These are phyloP conservation scores for Salix purpurea DNA, from an alignment of 345 rosid genomes.

Conservation along the genomic window DNA sequence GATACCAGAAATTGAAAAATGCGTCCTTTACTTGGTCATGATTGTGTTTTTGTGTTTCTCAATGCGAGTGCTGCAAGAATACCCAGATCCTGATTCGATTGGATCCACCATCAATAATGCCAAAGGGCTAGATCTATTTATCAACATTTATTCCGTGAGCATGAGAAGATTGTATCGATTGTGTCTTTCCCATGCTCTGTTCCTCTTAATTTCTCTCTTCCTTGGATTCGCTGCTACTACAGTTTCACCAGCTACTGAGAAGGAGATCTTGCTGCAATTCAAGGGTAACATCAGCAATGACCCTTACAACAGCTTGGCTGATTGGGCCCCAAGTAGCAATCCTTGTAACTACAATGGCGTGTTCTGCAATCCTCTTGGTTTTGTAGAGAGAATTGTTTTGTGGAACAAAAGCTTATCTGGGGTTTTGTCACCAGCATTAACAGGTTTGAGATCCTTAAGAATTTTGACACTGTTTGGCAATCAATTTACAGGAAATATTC, in stretches of 20 bases:
- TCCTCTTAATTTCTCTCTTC: conserved; percentile 38
- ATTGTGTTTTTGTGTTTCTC: conserved; percentile 20
- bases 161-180: conserved; percentile 49
- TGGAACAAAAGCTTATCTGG: conserved; percentile 86
- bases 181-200: conserved; percentile 42
- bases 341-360: conserved; percentile 75
- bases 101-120: conserved; percentile 52
- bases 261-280: conserved; percentile 78
- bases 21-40: conserved; percentile 32
- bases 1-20: conserved; percentile 23
- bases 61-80: conserved; percentile 2
- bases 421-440: conserved; percentile 56
- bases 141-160: conserved; percentile 32
- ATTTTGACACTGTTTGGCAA: conserved; percentile 88
- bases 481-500: conserved; percentile 74
- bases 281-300: conserved; percentile 64
- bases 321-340: conserved; percentile 59
- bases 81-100: conserved; percentile 17
- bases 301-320: conserved; percentile 55
- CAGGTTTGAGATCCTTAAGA: conserved; percentile 66
- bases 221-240: conserved; percentile 23
- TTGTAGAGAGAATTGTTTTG: conserved; percentile 76
- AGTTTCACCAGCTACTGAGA: conserved; percentile 45
- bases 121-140: conserved; percentile 55
- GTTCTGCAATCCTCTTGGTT: conserved; percentile 61